phyloP scores from a whole-genome alignment of 1,284 basidiomycete species.

The Abortiporus biennis region DNA sequence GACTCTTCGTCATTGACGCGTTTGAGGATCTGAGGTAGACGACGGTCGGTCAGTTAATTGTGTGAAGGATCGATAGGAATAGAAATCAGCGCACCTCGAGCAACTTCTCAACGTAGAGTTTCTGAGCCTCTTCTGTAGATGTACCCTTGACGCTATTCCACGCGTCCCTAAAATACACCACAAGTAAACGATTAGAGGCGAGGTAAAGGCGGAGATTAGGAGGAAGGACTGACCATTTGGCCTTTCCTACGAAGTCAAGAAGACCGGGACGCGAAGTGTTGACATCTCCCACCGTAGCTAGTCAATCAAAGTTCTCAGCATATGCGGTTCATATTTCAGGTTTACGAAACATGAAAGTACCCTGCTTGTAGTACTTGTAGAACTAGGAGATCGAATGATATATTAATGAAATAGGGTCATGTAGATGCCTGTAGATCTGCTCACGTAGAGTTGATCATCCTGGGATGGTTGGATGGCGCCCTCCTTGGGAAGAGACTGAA shows the following conservation, averaged over 20 bases:
- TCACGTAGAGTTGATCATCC: constrained; percentile 75
- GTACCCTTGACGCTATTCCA: constrained; percentile 76
- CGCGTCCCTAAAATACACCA: constrained; percentile 59
- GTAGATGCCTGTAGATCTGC: constrained; percentile 19
- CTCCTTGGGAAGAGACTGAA: constrained; percentile 68
- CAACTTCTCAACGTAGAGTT: constrained; percentile 69
- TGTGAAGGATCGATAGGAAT: background rate
- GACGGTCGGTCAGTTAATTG: constrained; percentile 1
- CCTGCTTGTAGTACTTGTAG: constrained; percentile 91
- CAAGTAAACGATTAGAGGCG: background rate
- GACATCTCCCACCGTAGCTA: constrained; percentile 74
- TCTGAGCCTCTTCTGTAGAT: constrained; percentile 63
- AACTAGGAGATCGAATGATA: constrained; percentile 50
- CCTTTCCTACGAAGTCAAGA: constrained; percentile 77
- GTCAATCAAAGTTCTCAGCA: background rate
- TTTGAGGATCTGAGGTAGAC: constrained; percentile 45
- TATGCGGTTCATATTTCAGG: background rate
- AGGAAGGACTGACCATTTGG: constrained; percentile 62
- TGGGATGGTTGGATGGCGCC: constrained; percentile 74
- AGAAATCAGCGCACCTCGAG: constrained; percentile 45
- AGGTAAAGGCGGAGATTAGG: constrained; percentile 3
- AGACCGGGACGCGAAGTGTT: constrained; percentile 61
- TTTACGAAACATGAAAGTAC: constrained; percentile 30
- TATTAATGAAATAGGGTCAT: constrained; percentile 7
- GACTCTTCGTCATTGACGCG: constrained; percentile 45